Percentiles rank a stretch among this genome's conserved stretches.
phyloP scores from a whole-genome alignment of 1,284 basidiomycete genomes.

The Stereum hirsutum region DNA sequence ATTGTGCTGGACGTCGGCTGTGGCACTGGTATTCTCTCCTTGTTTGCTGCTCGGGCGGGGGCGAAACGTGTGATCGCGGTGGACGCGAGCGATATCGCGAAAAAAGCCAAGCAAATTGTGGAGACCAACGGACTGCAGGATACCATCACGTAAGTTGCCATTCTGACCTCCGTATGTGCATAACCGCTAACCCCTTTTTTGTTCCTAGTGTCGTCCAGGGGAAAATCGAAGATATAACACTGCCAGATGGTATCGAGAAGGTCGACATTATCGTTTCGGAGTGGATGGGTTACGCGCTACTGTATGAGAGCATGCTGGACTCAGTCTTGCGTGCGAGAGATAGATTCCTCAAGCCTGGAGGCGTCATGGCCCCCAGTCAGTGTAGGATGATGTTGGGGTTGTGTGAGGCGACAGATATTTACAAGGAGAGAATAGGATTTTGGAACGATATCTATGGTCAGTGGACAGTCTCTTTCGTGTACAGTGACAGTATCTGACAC shows the following conservation, averaged over 20 bases:
- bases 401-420: slow-evolving; percentile 67
- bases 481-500: slow-evolving; percentile 2
- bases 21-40: slow-evolving; percentile 87
- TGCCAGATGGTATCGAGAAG: slow-evolving; percentile 60
- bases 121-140: slow-evolving; percentile 71
- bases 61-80: slow-evolving; percentile 92
- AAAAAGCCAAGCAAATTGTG: slow-evolving; percentile 78
- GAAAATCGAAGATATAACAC: slow-evolving; percentile 78
- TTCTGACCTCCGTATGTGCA: background rate
- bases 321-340: slow-evolving; percentile 87
- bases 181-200: background rate
- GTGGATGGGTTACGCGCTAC: slow-evolving; percentile 94
- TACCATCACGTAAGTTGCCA: slow-evolving; percentile 56
- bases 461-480: slow-evolving; percentile 11
- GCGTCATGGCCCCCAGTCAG: slow-evolving; percentile 88
- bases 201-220: slow-evolving; percentile 65
- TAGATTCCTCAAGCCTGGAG: slow-evolving; percentile 63
- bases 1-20: slow-evolving; percentile 94
- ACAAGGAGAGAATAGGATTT: slow-evolving; percentile 78
- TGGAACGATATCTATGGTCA: slow-evolving; percentile 89
- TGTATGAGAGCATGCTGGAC: slow-evolving; percentile 97
- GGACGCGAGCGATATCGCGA: slow-evolving; percentile 84
- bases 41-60: slow-evolving; percentile 89
- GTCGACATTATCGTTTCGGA: slow-evolving; percentile 95
- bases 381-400: slow-evolving; percentile 80